Conservation (phyloP, 352 stramenopile species). For the Blastocystis sp. region DNA sequence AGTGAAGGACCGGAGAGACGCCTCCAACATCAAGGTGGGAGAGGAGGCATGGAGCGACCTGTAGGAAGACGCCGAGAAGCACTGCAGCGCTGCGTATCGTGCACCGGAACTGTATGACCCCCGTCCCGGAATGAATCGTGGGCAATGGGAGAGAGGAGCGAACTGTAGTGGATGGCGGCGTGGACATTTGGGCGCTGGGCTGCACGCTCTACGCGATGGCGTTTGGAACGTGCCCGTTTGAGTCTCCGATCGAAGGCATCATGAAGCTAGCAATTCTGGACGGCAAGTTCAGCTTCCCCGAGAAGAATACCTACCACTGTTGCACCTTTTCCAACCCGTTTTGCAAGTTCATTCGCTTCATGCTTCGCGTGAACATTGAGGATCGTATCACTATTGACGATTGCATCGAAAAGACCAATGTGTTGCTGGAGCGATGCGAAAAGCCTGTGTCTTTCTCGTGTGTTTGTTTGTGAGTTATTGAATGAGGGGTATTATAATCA, state of each 20-base stretch:
- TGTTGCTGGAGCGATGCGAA: constrained; percentile 7
- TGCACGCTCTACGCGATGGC: constrained; percentile 57
- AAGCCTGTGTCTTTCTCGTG: neutral
- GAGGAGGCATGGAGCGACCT: neutral
- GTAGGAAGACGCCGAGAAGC: constrained; percentile 53
- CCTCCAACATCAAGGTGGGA: constrained; percentile 29
- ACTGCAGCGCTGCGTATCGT: constrained; percentile 56
- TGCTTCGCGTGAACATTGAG: constrained; percentile 37
- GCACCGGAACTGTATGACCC: constrained; percentile 55
- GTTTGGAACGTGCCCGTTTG: constrained; percentile 55
- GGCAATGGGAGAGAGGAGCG: neutral
- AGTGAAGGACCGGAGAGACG: constrained; percentile 22
- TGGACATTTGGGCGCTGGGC: constrained; percentile 51
- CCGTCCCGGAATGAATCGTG: constrained; percentile 42
- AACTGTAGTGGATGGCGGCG: constrained; percentile 49
- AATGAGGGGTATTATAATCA: too few species aligned
- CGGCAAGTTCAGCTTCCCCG: constrained; percentile 45
- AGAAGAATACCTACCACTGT: constrained; percentile 45
- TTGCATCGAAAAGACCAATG: constrained; percentile 31
- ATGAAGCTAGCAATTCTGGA: constrained; percentile 55
- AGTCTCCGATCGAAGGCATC: constrained; percentile 47
- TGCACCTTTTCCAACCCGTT: constrained; percentile 50
- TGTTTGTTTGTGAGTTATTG: neutral
- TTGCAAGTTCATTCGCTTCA: constrained; percentile 52
- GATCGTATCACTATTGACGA: constrained; percentile 51